Conservation (phyloP, 352 stramenopile species). For the Globisporangium acanthophoron region DNA sequence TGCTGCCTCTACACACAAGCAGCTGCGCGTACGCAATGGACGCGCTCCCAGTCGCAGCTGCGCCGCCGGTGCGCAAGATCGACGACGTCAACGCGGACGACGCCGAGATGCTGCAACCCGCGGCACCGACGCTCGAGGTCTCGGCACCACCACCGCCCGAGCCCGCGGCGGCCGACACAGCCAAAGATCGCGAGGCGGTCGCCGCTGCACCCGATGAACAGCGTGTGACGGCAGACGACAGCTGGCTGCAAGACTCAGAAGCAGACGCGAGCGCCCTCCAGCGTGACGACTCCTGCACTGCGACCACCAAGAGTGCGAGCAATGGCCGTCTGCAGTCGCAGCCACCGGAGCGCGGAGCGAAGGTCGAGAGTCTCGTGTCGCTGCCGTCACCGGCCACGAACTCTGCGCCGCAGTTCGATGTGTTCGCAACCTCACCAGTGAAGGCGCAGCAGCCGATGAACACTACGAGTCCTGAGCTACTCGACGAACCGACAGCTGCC, state of each 20-base stretch:
- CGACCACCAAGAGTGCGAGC: not conserved
- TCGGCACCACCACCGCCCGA: not conserved
- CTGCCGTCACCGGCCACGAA: slow-evolving; percentile 33
- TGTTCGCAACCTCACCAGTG: slow-evolving; percentile 3
- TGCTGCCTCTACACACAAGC: too few relatives aligned
- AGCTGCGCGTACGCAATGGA: not conserved
- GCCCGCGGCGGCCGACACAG: not conserved
- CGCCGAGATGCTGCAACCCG: slow-evolving; percentile 5
- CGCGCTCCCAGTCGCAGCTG: not conserved
- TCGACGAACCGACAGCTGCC: not conserved
- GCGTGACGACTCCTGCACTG: too few relatives aligned
- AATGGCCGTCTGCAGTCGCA: not conserved
- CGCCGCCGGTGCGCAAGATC: not conserved
- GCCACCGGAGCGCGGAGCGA: too few relatives aligned
- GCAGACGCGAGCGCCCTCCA: not conserved
- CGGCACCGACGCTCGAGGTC: slow-evolving; percentile 3
- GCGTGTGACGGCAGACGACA: not conserved
- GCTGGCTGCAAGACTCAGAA: not conserved
- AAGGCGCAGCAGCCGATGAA: not conserved
- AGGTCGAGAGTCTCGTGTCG: slow-evolving; percentile 24
- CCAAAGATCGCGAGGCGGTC: not conserved
- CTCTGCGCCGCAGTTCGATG: slow-evolving; percentile 7
- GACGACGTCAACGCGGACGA: not conserved
- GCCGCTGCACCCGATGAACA: not conserved
- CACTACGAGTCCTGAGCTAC: not conserved